phyloP scores from a whole-genome alignment of 306 rosid genomes.

The Vachellia pachyceras region DNA sequence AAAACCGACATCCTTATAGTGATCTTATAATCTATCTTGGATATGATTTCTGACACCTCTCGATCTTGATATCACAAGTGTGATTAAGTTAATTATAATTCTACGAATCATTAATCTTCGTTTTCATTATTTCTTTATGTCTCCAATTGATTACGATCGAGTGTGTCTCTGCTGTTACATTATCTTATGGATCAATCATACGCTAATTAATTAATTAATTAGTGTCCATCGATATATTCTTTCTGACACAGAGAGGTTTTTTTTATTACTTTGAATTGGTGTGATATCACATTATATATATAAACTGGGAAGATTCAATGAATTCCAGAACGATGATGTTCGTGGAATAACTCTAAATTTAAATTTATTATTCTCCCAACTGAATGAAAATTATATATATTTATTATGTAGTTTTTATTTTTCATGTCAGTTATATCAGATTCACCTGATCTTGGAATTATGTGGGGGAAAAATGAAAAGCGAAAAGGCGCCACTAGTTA shows the following conservation, averaged over 20 bases:
- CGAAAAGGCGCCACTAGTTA: background rate
- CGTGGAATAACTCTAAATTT: background rate
- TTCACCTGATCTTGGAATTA: background rate
- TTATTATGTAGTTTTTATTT: background rate
- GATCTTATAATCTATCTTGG: conserved; percentile 76
- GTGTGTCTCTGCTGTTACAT: conserved; percentile 29
- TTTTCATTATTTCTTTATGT: conserved; percentile 20
- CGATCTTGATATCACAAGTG: conserved; percentile 44
- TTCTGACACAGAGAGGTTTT: background rate
- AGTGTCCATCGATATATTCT: conserved; percentile 10
- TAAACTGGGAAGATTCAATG: background rate
- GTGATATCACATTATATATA: background rate
- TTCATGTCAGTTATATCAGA: background rate
- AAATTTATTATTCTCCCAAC: background rate
- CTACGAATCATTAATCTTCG: conserved; percentile 2
- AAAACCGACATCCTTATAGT: conserved; percentile 79
- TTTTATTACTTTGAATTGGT: conserved; percentile 8
- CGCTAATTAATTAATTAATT: background rate
- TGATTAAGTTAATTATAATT: conserved; percentile 36
- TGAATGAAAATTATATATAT: background rate
- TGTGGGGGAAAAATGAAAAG: background rate
- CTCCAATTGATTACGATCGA: conserved; percentile 11
- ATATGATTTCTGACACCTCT: conserved; percentile 52
- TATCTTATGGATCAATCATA: conserved; percentile 38
- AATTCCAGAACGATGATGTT: background rate